Conservation (phyloP, 192 early-diverging fungal species). For the Coemansia sp. region DNA sequence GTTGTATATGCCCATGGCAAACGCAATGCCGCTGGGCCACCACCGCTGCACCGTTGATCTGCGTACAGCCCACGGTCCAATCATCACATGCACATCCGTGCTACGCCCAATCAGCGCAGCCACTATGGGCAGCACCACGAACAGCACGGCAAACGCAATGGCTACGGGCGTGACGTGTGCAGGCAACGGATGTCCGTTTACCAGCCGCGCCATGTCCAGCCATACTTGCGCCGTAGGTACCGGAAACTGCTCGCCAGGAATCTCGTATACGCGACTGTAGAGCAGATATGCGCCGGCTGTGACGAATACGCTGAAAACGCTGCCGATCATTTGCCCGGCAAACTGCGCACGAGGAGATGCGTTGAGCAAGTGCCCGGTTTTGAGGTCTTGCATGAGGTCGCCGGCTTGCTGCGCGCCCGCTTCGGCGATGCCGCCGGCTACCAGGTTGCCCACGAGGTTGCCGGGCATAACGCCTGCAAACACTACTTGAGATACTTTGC, state of each 20-base stretch:
- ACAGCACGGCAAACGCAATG: conserved; percentile 57
- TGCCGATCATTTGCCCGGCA: conserved; percentile 78
- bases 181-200: conserved; percentile 73
- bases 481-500: conserved; percentile 80
- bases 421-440: conserved; percentile 77
- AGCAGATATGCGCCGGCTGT: conserved; percentile 69
- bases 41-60: conserved; percentile 39
- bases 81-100: not conserved
- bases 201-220: conserved; percentile 74
- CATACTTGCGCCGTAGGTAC: conserved; percentile 76
- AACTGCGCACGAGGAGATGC: conserved; percentile 86
- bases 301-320: conserved; percentile 68
- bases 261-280: conserved; percentile 68
- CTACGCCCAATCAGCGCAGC: conserved; percentile 1
- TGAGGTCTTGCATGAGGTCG: conserved; percentile 80
- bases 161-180: conserved; percentile 64
- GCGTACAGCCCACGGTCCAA: conserved; percentile 14
- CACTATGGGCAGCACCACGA: conserved; percentile 49
- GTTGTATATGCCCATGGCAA: conserved; percentile 81
- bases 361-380: conserved; percentile 80
- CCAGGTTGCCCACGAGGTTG: conserved; percentile 69
- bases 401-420: conserved; percentile 71
- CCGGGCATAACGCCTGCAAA: conserved; percentile 78
- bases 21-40: conserved; percentile 75
- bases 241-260: conserved; percentile 68